Percentiles rank a stretch among this genome's conserved stretches.
These are phyloP conservation scores for Mercurialis annua DNA, from an alignment of 345 rosid genomes.

Conservation along the genomic window DNA sequence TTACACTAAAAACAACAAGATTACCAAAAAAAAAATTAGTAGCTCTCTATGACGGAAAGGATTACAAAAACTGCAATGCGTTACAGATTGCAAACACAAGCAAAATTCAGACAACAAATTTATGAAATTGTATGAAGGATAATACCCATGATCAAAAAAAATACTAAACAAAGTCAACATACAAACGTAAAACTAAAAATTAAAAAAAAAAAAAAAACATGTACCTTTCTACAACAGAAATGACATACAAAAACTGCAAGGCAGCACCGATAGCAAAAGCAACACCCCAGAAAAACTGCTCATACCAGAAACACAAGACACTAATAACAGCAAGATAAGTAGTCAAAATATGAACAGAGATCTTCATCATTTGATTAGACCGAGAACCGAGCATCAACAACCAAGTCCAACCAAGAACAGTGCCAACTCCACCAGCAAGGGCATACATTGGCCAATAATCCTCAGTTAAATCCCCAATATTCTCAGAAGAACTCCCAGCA, in stretches of 20 bases:
- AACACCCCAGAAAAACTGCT: conserved; percentile 66
- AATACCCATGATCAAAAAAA: neutral
- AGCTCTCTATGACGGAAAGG: no score
- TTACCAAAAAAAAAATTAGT: no score
- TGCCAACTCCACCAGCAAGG: conserved; percentile 72
- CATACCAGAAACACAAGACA: conserved; percentile 85
- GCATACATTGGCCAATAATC: conserved; percentile 91
- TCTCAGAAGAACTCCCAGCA: conserved; percentile 37
- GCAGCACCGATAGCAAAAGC: conserved; percentile 76
- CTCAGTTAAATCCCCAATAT: conserved; percentile 57
- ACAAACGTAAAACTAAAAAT: no score
- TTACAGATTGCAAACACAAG: no score
- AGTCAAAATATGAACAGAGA: conserved; percentile 85
- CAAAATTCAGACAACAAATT: neutral
- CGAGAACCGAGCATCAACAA: conserved; percentile 68
- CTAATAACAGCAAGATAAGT: conserved; percentile 89
- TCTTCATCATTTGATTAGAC: conserved; percentile 82
- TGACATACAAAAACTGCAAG: conserved; percentile 88
- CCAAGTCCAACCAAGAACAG: conserved; percentile 73
- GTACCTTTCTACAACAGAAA: conserved; percentile 95
- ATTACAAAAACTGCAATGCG: no score
- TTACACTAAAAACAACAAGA: no score
- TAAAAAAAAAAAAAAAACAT: neutral
- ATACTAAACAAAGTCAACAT: conserved; percentile 4
- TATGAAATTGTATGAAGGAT: neutral